A percentile compares a stretch with the other conserved stretches of the same genome.
Evolutionary conservation across 148 eudicot genomes (phyloP).

Genomic region (Nyssa sinensis): DNA sequence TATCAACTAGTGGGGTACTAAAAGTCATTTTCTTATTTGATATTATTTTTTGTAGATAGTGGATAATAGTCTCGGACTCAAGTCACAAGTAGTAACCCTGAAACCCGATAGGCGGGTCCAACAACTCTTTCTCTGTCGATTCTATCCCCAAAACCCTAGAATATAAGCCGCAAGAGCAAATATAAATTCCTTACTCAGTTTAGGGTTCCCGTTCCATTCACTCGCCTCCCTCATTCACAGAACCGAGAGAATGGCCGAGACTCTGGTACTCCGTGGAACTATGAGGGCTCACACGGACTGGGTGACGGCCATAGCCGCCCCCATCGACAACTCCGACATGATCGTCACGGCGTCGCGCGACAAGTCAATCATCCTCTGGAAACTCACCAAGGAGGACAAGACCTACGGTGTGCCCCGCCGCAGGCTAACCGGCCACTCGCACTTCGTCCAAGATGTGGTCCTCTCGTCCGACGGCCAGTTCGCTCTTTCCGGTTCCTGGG

Average conservation of each 20-base stretch:
- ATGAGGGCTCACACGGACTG: slow-evolving; percentile 63
- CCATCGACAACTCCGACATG: slow-evolving; percentile 56
- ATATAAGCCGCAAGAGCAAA: too few species aligned
- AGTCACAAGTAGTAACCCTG: too few species aligned
- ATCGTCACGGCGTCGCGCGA: slow-evolving; percentile 48
- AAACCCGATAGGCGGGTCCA: too few species aligned
- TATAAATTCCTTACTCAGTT: too few species aligned
- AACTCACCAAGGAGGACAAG: slow-evolving; percentile 41
- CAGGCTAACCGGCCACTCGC: slow-evolving; percentile 71
- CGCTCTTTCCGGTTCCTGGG: slow-evolving; percentile 90
- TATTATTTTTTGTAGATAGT: too few species aligned
- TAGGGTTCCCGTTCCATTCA: too few species aligned
- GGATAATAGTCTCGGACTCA: too few species aligned
- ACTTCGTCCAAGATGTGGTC: slow-evolving; percentile 81
- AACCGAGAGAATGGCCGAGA: slow-evolving; percentile 40
- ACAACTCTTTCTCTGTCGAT: too few species aligned
- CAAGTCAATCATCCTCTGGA: slow-evolving; percentile 55
- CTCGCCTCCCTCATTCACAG: too few species aligned
- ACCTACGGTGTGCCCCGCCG: slow-evolving; percentile 66
- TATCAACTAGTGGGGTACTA: too few species aligned
- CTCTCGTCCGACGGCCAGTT: slow-evolving; percentile 80
- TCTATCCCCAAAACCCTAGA: too few species aligned
- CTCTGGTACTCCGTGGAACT: slow-evolving; percentile 41
- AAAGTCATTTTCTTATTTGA: too few species aligned
- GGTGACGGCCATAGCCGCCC: slow-evolving; percentile 64